Evolutionary conservation across 75 land plant genomes (phyloP), one percentile per base, ranked within the genome.

Genomic region (Pinus taeda): DNA sequence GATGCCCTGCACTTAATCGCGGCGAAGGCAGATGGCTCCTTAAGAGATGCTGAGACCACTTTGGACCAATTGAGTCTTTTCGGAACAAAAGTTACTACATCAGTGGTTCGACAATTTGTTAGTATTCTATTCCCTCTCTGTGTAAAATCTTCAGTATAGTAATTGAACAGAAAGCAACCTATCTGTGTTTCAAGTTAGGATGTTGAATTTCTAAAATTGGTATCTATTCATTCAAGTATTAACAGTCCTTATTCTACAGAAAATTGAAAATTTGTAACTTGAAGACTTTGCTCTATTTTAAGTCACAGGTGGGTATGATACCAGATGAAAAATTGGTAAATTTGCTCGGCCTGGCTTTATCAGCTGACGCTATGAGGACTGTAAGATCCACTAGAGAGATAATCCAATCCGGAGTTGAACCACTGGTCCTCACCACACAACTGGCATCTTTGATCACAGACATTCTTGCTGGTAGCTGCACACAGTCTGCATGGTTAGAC

Each of bases 61-160:
- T 59, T 85, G 33, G 87, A 85, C 45, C 85, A 83, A 57, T 75
- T 85, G 73, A 78, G 87, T 24, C 77, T 85, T 30, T 49, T 82
- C n/a, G 87, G 85, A 60, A 78, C 74, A 39, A 74, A 74, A 36
- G 56, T 83, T 33, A 73, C 87, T 14, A 56, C 59, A 21, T 42
- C 75, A 20, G 20, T 82, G 30, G 87, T 85, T n/a, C 81, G 70
- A 55, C 81, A 85, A 73, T 77, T 85, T 37, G 87, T 85, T 60
- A 83, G 85, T 75, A 69, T 69, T 69, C 55, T 30, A 49, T 18
- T 42, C 72, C 21, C n/a, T 69, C 4, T 18, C 42, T 71, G 58
- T 42, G 72, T 69, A 4, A 18, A 42, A 69, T 24, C 36, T 49
- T 69, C 72, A n/a, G 15, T 69, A 7, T 6, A 36, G 72, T 21